Base-by-base conservation (phyloP, 2,329 filamentous ascomycete genomes). In the Ascosphaera aggregata region DNA sequence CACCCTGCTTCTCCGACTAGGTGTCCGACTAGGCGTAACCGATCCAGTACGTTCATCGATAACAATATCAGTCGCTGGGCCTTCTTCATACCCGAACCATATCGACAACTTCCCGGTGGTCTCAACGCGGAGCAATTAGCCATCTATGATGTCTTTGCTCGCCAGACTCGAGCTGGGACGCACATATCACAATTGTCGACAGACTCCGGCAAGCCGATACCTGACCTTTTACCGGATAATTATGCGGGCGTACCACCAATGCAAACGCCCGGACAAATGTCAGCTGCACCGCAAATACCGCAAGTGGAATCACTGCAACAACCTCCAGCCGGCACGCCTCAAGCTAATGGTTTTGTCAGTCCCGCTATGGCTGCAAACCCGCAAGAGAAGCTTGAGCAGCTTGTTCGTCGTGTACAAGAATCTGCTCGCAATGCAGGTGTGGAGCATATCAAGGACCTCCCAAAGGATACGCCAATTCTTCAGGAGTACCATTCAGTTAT, bases 121-220 rank as follows among this genome's bases (percentile, higher is more conserved):
- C 62, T 98, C 39, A 95, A 93, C 51, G 68, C 78, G 18, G 82
- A 94, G 49, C 89, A 98, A 51, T 72, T 95, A 63, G 80, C 80
- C 9, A 91, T 98, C 18, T 98, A 98, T 51, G 85, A 95, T 51
- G 85, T 95, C 45, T 98, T 98, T 55, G 82, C 81, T 8, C 70
- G 84, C 41, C 82, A 92, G 53, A 76, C 81, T 19, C 76, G 82
- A 41, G 70, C 67, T n/a, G 58, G 67, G 34, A 66, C 43, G 55
- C 73, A 60, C 52, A 65, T 51, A 51, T 72, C 56, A 54, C 73
- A 53, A 54, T 55, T 60, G 7, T 69, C 69, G 2, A 66, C 69
- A 37, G 72, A 75, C 44, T 64, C 63, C 40, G 65, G 65, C 36
- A 66, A 71, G 41, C 71, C 73, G 46, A 54, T 76, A 39, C 67